Conservation (phyloP, 1,284 basidiomycete genomes). For the Irpex sp. region DNA sequence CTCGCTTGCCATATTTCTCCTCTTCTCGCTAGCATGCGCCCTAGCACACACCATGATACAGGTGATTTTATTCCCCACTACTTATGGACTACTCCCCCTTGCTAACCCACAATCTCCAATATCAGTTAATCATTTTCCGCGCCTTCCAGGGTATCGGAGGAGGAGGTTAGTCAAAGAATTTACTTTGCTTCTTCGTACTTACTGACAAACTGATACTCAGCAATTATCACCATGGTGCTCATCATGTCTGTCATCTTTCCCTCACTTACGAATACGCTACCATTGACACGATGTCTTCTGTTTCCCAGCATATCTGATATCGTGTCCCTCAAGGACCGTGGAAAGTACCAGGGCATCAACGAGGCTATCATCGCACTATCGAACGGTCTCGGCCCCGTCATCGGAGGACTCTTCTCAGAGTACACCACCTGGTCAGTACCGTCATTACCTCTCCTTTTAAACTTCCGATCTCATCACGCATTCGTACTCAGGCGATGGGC, state of each 20-base stretch:
- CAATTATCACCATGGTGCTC: constrained; percentile 18
- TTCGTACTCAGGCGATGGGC: constrained; percentile 20
- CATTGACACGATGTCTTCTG: background rate
- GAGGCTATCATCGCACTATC: constrained; percentile 27
- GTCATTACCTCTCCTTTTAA: no score
- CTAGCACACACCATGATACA: constrained; percentile 35
- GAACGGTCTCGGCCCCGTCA: constrained; percentile 16
- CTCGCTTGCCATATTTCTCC: constrained; percentile 33
- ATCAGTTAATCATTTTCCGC: constrained; percentile 43
- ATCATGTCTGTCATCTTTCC: constrained; percentile 15
- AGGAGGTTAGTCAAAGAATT: constrained; percentile 11
- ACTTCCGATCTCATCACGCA: background rate
- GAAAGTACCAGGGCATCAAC: constrained; percentile 26
- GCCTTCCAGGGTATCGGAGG: constrained; percentile 34
- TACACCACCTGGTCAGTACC: constrained; percentile 13
- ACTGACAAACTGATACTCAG: constrained; percentile 3
- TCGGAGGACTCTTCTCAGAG: constrained; percentile 10
- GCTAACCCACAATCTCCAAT: background rate
- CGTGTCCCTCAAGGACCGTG: constrained; percentile 24
- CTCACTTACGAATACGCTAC: background rate
- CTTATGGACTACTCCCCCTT: background rate
- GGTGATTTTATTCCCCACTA: constrained; percentile 2
- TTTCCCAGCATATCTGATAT: constrained; percentile 27
- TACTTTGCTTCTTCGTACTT: constrained; percentile 12
- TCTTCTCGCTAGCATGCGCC: constrained; percentile 31